Evolutionary conservation across 495 filamentous ascomycete genomes (phyloP).

Genomic region (Cryomyces minteri): DNA sequence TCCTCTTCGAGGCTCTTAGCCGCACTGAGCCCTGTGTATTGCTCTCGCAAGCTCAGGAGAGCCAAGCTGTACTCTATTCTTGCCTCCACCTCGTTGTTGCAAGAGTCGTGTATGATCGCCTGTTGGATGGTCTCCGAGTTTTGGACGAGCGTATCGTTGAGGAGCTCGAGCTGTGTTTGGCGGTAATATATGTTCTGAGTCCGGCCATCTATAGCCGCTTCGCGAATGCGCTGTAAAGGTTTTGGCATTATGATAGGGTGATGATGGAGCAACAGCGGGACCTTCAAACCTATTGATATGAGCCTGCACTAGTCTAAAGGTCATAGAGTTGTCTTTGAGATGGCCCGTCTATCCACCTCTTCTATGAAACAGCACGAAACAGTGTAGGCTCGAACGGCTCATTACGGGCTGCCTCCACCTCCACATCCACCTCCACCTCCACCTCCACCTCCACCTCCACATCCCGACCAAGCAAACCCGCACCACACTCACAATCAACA

Average conservation of each 20-base stretch:
- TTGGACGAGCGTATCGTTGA: slow-evolving; percentile 21
- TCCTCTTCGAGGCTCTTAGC: slow-evolving; percentile 25
- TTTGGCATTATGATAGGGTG: slow-evolving; percentile 7
- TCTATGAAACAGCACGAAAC: no score
- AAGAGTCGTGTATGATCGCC: slow-evolving; percentile 24
- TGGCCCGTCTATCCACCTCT: background rate
- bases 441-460: no score
- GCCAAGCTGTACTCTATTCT: slow-evolving; percentile 25
- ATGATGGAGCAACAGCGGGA: background rate
- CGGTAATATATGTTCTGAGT: slow-evolving; percentile 27
- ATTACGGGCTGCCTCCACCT: no score
- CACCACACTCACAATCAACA: no score
- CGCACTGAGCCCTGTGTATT: slow-evolving; percentile 24
- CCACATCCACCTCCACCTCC: no score
- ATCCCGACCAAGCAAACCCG: no score
- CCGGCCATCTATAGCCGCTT: slow-evolving; percentile 28
- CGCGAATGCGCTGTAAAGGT: slow-evolving; percentile 21
- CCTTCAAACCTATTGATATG: background rate
- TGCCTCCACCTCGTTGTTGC: slow-evolving; percentile 20
- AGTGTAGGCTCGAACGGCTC: no score
- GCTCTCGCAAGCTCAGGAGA: slow-evolving; percentile 23
- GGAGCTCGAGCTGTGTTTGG: slow-evolving; percentile 25
- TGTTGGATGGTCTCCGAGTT: slow-evolving; percentile 18
- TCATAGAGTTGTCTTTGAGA: background rate
- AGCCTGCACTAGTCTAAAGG: background rate